Evolutionary conservation across 257 asterid genomes (phyloP).

Genomic region (Capsicum rhomboideum): DNA sequence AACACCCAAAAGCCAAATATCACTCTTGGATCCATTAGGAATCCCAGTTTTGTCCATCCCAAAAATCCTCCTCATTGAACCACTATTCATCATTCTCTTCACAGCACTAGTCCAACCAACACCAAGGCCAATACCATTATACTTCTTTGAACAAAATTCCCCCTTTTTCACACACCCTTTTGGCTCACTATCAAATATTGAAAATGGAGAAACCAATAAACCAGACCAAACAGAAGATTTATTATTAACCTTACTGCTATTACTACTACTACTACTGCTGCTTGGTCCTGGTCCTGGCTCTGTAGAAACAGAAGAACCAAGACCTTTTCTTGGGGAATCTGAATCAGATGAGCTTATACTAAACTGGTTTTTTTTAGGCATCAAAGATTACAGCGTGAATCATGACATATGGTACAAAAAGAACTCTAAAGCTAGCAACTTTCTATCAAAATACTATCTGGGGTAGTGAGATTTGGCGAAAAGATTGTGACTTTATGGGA

Average conservation of each 20-base stretch:
- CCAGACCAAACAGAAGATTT: conserved; percentile 24
- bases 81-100: conserved; percentile 71
- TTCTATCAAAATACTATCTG: neutral
- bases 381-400: neutral
- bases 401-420: conserved; percentile 2
- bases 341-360: conserved; percentile 1
- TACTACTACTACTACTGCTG: neutral
- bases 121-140: conserved; percentile 22
- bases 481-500: neutral
- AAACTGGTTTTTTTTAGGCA: conserved; percentile 3
- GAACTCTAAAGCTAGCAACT: neutral
- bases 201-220: conserved; percentile 28
- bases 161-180: conserved; percentile 11
- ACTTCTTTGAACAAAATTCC: conserved; percentile 11
- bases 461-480: neutral
- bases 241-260: neutral
- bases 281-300: conserved; percentile 38
- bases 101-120: conserved; percentile 49
- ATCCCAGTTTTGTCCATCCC: conserved; percentile 46
- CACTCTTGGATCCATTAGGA: conserved; percentile 47
- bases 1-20: conserved; percentile 88
- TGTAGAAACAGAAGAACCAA: conserved; percentile 4
- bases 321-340: neutral
- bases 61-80: conserved; percentile 70
- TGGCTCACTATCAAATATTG: conserved; percentile 19